phyloP scores from a whole-genome alignment of 192 early-diverging fungal genomes.

The Coemansia sp. region DNA sequence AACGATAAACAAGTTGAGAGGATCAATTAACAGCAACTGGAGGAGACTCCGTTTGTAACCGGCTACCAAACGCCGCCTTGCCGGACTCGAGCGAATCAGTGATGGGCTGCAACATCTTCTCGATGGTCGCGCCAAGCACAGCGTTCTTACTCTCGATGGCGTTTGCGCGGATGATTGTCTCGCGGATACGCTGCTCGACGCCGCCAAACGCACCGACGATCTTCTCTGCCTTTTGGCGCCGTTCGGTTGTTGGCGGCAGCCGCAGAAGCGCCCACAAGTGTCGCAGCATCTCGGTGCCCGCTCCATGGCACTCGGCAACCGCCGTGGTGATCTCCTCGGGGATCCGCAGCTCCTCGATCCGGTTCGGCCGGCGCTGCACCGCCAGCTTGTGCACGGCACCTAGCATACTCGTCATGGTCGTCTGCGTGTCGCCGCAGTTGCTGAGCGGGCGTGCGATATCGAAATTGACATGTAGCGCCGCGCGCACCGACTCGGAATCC shows the following conservation, averaged over 20 bases:
- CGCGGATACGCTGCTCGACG: conserved; percentile 32
- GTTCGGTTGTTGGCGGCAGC: conserved; percentile 33
- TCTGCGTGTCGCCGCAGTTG: conserved; percentile 31
- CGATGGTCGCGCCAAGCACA: conserved; percentile 27
- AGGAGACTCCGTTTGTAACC: background rate
- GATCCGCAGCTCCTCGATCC: conserved; percentile 44
- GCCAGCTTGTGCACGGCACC: conserved; percentile 21
- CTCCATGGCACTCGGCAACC: conserved; percentile 49
- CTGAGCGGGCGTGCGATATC: conserved; percentile 30
- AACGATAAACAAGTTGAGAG: too few relatives aligned
- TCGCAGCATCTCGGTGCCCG: conserved; percentile 54
- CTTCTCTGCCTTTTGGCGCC: conserved; percentile 36
- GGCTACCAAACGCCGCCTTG: conserved; percentile 23
- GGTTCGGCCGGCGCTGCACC: conserved; percentile 30
- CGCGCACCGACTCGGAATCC: conserved; percentile 6
- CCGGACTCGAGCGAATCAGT: conserved; percentile 30
- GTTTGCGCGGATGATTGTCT: conserved; percentile 36
- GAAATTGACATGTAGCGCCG: conserved; percentile 25
- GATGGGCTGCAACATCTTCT: conserved; percentile 52
- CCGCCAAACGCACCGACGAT: conserved; percentile 39
- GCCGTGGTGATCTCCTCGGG: conserved; percentile 31
- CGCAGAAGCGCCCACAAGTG: conserved; percentile 51
- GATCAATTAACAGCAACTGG: background rate
- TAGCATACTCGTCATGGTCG: conserved; percentile 28
- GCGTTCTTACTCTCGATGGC: conserved; percentile 32